These are phyloP conservation scores for Trypanosoma grayi DNA, from an alignment of 208 protist genomes.

Conservation along the genomic window DNA sequence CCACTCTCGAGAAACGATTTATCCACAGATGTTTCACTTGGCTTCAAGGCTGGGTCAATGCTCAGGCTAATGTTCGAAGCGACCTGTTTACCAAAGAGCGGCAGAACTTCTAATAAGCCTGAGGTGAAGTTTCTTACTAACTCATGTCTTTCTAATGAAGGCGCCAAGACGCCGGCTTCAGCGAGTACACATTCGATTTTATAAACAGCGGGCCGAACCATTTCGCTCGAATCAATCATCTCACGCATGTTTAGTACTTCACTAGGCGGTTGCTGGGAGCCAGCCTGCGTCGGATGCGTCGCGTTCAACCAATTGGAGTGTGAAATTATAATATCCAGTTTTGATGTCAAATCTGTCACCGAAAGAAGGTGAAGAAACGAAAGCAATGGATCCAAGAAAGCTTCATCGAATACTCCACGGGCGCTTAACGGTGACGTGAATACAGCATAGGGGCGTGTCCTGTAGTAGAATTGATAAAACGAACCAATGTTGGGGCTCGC, in stretches of 20 bases:
- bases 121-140: constrained; percentile 45
- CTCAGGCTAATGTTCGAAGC: constrained; percentile 37
- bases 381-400: constrained; percentile 58
- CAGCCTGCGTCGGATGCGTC: constrained; percentile 36
- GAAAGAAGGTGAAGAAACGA: constrained; percentile 61
- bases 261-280: constrained; percentile 27
- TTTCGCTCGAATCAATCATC: constrained; percentile 39
- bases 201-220: constrained; percentile 38
- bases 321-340: constrained; percentile 68
- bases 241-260: constrained; percentile 27
- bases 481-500: constrained; percentile 41
- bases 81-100: constrained; percentile 47
- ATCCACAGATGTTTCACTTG: constrained; percentile 29
- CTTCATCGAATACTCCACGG: constrained; percentile 40
- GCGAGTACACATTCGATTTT: constrained; percentile 34
- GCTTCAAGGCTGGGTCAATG: constrained; percentile 39
- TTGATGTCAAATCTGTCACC: constrained; percentile 36
- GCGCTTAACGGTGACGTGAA: constrained; percentile 46
- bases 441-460: constrained; percentile 49
- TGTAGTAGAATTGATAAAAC: constrained; percentile 74
- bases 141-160: constrained; percentile 36
- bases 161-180: constrained; percentile 14
- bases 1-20: constrained; percentile 19
- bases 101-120: constrained; percentile 37
- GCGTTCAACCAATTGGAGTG: constrained; percentile 71